These are phyloP conservation scores for Solanum chilense DNA, from an alignment of 257 asterid species.

Conservation along the genomic window DNA sequence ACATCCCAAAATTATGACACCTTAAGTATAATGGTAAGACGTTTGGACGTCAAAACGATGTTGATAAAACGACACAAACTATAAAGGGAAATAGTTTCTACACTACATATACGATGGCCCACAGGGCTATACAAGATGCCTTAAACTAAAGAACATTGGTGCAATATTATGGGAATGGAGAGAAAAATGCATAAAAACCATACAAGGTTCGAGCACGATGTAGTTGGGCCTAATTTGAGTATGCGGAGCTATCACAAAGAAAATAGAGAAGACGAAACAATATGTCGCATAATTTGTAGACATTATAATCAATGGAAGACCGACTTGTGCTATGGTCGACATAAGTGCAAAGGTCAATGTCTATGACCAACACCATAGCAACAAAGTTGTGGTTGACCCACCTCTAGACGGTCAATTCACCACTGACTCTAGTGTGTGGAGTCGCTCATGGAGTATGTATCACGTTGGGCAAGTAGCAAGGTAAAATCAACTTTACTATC, in stretches of 20 bases:
- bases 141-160: neutral
- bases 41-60: neutral
- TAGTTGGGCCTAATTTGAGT: neutral
- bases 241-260: neutral
- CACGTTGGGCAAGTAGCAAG: neutral
- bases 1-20: neutral
- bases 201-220: neutral
- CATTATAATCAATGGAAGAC: neutral
- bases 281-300: neutral
- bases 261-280: too few relatives aligned
- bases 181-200: neutral
- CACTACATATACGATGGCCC: neutral
- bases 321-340: neutral
- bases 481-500: neutral
- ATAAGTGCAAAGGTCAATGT: neutral
- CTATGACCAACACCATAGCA: neutral
- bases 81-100: neutral
- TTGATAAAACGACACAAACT: neutral
- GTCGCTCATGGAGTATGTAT: neutral
- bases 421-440: neutral
- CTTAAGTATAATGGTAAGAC: neutral
- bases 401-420: neutral
- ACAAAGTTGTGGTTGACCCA: neutral
- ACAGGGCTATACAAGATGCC: neutral
- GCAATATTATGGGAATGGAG: neutral